Base-by-base conservation (phyloP, 306 rosid species). In the Malus sieversii region DNA sequence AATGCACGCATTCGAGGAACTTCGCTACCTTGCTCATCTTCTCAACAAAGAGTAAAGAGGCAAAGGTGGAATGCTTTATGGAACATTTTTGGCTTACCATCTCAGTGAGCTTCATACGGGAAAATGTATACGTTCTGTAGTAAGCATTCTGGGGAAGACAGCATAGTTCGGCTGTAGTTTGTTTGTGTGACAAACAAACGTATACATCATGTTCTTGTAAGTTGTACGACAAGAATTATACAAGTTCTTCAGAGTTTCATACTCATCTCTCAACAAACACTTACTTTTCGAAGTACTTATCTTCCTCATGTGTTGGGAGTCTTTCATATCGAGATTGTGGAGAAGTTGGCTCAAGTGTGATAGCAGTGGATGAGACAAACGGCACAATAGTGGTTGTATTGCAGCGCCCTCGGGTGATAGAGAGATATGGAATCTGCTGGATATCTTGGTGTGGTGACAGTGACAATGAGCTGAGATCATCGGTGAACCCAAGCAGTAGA, bases 1-100 rank as follows among this genome's bases (percentile, higher is more conserved):
- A 55, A 95, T 90, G 98, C 92, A 92, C 18, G 96, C 92, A 7
- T 95, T 95, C 58, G 98, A 95, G 82, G 97, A 95, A 68, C 96
- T 92, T 78, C 97, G 97, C 27, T 90, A 88, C 77, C 94, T 95
- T 52, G 98, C 97, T 59, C 86, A 88, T 83, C 87, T 95, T 60
- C 97, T 89, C 46, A 89, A 89, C 86, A 95, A 89, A 79, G 88
- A 90, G 81, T 90, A 74, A 79, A 82, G 45, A 67, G 30, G 48
- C 44, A 23, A 12, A 44, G 30, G 69, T 3, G 46, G 20, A 44
- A 14, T 4, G 74, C 10, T 23, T 13, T 25, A 3, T 6, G 58
- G 68, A 44, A 73, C 19, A 19, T 5, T 73, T 59, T 65, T 63
- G 80, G 88, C 75, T 81, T 74, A 86, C 88, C 82, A 79, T 66